phyloP scores from a whole-genome alignment of 1,284 basidiomycete species.

The Trametes hirsuta region DNA sequence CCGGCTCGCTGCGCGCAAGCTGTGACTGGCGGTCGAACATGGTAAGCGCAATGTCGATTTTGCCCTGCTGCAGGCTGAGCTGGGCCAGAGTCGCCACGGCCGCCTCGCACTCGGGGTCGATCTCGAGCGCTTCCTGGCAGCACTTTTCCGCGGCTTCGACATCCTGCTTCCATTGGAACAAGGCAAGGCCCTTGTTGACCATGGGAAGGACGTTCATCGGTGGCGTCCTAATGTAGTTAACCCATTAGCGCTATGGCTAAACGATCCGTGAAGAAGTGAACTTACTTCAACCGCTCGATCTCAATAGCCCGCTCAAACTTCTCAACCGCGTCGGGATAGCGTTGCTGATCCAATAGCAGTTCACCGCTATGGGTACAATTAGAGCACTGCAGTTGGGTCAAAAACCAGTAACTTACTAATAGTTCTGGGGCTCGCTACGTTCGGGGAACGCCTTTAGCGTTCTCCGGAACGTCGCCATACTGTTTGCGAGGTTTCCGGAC shows the following conservation, averaged over 20 bases:
- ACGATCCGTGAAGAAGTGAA: conserved; percentile 14
- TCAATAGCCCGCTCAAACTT: conserved; percentile 95
- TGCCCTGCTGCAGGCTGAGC: conserved; percentile 89
- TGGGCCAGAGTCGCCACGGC: conserved; percentile 97
- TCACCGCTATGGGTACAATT: conserved; percentile 73
- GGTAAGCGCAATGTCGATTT: conserved; percentile 84
- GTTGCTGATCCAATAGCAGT: conserved; percentile 90
- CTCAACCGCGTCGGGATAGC: conserved; percentile 90
- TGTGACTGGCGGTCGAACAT: conserved; percentile 88
- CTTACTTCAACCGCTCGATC: conserved; percentile 79
- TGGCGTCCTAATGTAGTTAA: conserved; percentile 44
- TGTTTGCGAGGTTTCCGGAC: conserved; percentile 73
- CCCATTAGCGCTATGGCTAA: neutral
- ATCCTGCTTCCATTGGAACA: conserved; percentile 98
- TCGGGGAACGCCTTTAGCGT: conserved; percentile 84
- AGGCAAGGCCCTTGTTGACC: conserved; percentile 95
- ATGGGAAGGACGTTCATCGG: conserved; percentile 87
- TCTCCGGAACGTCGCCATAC: conserved; percentile 89
- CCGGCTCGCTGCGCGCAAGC: conserved; percentile 90
- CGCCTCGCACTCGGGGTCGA: conserved; percentile 95
- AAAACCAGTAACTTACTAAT: conserved; percentile 71
- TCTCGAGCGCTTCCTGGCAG: conserved; percentile 85
- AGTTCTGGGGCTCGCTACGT: conserved; percentile 86
- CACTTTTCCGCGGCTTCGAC: conserved; percentile 81
- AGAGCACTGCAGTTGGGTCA: neutral